Base-by-base conservation (phyloP, 1,284 basidiomycete genomes). In the Tremellales sp. region DNA sequence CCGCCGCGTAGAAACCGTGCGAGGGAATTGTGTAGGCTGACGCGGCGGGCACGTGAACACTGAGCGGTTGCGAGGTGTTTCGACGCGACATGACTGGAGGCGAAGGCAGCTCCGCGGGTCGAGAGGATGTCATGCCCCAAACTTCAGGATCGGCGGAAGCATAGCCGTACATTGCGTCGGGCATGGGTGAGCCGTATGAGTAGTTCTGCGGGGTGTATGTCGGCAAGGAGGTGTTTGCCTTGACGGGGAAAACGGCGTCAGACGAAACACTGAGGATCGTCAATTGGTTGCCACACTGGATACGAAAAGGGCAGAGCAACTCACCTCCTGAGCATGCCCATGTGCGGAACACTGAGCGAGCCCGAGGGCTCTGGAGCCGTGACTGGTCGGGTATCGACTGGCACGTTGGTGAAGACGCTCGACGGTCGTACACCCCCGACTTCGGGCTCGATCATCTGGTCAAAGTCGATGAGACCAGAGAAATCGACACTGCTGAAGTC, bases 311-410 rank as follows among this genome's bases (percentile, higher is more conserved):
- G n/a, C n/a, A n/a, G n/a, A n/a, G n/a, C 2, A 3, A 53, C 63
- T 61, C 52, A 65, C 65, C 63, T 68, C 53, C 58, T 57, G 31
- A 49, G 49, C 64, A 68, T 68, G n/a, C n/a, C n/a, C n/a, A 52
- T 22, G 19, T 53, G 62, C 25, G 29, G n/a, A 33, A 44, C 62
- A 57, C 65, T 62, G 60, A 63, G 57, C 63, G 61, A 48, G 36
- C 43, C 13, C 51, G 47, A 4, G 52, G 48, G 39, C 44, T 33
- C 29, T 33, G 29, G 29, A 10, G 29, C 29, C n/a, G 29, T 33
- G 29, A 33, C 29, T 33, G 29, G 29, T 33, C 29, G 8, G 19
- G 46, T 26, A 24, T 57, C 87, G 3, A 11, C 35, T 13, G 26
- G 19, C 19, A 22, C 39, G 29, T 52, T 51, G n/a, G 48, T 46